These are phyloP conservation scores for Spergularia marina DNA, from an alignment of 148 eudicot species.

Conservation along the genomic window DNA sequence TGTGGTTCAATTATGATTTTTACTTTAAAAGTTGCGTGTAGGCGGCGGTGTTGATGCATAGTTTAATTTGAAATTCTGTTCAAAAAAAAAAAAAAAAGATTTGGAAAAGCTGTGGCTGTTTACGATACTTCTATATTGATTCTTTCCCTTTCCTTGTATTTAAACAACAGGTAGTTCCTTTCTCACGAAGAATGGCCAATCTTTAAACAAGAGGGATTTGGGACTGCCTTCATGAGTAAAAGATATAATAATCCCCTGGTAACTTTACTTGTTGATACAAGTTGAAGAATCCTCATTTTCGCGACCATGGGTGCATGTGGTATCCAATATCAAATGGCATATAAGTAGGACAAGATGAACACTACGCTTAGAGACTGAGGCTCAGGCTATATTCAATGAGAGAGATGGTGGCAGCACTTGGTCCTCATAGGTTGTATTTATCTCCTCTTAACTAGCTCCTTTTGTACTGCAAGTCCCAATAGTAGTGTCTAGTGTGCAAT, in stretches of 20 bases:
- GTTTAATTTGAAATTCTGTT: not conserved
- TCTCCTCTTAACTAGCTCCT: too few relatives aligned
- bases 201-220: constrained; percentile 19
- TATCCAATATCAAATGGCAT: not conserved
- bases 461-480: too few relatives aligned
- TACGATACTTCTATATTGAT: not conserved
- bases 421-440: not conserved
- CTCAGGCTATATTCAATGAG: not conserved
- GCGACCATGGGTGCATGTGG: not conserved
- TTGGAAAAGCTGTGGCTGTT: not conserved
- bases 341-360: not conserved
- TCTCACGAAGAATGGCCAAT: constrained; percentile 20
- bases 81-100: too few relatives aligned
- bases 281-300: not conserved
- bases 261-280: not conserved
- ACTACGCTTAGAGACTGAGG: not conserved
- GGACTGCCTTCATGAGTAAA: constrained; percentile 23
- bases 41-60: not conserved
- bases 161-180: constrained; percentile 30
- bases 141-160: constrained; percentile 4
- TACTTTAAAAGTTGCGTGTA: not conserved
- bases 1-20: not conserved
- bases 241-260: not conserved
- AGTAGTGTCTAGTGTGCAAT: too few relatives aligned
- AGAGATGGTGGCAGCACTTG: not conserved